Conservation (phyloP, 2,329 filamentous ascomycete genomes). For the Colletotrichum musae region DNA sequence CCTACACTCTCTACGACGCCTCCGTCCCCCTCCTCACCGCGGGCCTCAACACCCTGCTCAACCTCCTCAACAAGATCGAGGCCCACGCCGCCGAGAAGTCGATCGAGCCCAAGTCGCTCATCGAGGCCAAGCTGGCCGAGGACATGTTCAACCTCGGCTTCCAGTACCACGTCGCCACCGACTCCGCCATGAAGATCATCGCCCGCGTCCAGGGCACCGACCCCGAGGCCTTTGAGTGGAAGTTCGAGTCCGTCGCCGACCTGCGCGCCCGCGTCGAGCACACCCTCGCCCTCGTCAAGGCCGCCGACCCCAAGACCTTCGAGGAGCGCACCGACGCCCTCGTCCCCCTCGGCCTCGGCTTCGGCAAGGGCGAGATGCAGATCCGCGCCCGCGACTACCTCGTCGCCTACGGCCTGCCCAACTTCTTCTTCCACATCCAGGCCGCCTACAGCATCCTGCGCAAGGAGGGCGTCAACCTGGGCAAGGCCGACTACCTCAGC, state of each 20-base stretch:
- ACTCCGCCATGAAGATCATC: conserved; percentile 50
- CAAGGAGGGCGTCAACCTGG: conserved; percentile 69
- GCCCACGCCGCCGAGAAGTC: conserved; percentile 31
- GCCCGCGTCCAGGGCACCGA: conserved; percentile 52
- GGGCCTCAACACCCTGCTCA: conserved; percentile 36
- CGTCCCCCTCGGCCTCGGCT: conserved; percentile 43
- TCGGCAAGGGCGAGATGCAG: conserved; percentile 46
- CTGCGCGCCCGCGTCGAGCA: conserved; percentile 52
- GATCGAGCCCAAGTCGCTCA: conserved; percentile 23
- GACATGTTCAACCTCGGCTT: conserved; percentile 62
- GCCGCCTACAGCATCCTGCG: conserved; percentile 71
- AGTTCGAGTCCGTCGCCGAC: conserved; percentile 52
- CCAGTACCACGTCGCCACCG: conserved; percentile 55
- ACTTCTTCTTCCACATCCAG: conserved; percentile 73
- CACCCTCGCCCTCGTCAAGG: conserved; percentile 49
- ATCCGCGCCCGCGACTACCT: conserved; percentile 57
- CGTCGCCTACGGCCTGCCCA: conserved; percentile 63
- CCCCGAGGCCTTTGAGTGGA: conserved; percentile 44
- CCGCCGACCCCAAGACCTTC: conserved; percentile 44
- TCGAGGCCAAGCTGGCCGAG: conserved; percentile 45
- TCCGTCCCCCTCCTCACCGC: conserved; percentile 32
- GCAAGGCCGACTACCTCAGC: conserved; percentile 67
- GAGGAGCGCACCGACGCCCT: conserved; percentile 45
- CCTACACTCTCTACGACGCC: conserved; percentile 36
- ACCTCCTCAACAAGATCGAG: conserved; percentile 35